Percentiles rank a stretch among this genome's conserved stretches.
Conservation (phyloP, 2,329 filamentous ascomycete genomes). For the Beauveria pseudobassiana region DNA sequence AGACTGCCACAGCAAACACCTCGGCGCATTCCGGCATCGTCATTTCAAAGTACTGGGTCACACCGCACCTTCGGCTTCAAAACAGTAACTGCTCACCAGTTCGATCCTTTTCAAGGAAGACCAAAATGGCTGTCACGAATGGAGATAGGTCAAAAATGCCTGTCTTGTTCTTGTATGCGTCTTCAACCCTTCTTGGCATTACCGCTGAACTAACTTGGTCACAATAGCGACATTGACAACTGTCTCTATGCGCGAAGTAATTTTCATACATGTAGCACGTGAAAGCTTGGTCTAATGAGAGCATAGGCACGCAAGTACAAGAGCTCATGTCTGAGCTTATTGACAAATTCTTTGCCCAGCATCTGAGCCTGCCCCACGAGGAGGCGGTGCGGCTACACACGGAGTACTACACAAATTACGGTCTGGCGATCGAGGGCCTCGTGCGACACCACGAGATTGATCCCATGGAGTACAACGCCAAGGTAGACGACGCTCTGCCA, state of each 20-base stretch:
- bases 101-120: background rate
- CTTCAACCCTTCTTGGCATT: background rate
- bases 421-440: conserved; percentile 92
- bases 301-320: conserved; percentile 66
- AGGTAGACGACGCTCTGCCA: conserved; percentile 91
- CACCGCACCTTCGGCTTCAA: background rate
- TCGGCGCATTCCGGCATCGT: background rate
- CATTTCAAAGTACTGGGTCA: background rate
- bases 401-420: conserved; percentile 93
- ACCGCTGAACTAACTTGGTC: background rate
- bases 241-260: conserved; percentile 86
- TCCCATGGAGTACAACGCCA: conserved; percentile 84
- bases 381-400: conserved; percentile 82
- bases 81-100: background rate
- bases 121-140: conserved; percentile 26
- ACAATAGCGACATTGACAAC: conserved; percentile 87
- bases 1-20: background rate
- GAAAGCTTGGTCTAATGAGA: background rate
- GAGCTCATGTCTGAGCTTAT: conserved; percentile 85
- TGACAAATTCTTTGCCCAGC: conserved; percentile 52
- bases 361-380: conserved; percentile 64
- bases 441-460: conserved; percentile 93
- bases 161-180: conserved; percentile 36
- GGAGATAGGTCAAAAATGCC: conserved; percentile 27
- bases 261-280: conserved; percentile 18